Base-by-base conservation (phyloP, 192 early-diverging fungal species). In the Backusella sp. region DNA sequence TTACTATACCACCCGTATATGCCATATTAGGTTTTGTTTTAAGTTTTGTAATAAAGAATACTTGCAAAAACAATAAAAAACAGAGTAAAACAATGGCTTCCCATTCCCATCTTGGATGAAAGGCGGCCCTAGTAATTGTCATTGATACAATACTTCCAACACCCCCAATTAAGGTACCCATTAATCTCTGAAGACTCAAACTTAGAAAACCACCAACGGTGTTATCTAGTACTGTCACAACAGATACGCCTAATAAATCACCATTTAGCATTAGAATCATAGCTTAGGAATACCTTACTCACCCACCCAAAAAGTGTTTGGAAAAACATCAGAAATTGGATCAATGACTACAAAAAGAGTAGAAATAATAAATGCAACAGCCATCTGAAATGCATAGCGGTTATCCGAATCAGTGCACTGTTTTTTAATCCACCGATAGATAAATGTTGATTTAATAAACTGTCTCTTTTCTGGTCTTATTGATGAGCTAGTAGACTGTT, bases 261-360 rank as follows among this genome's bases (percentile, higher is more conserved):
- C 3, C 17, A 49, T 49, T 49, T 19, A 49, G 19, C 15, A 49
- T 49, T 49, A 49, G 19, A 19, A n/a, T 1, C 17, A 7, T 49
- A 49, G 30, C 1, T 49, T n/a, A 73, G 28, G 6, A 71, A 19
- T 5, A 11, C 2, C 23, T 15, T 28, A 66, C 65, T 74, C 39
- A 65, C 73, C 73, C 28, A 74, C 65, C 73, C 73, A 74, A 32
- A 74, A 74, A 37, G 52, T 35, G 41, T 74, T 74, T n/a, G 56
- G 56, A 39, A 74, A 74, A 21, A 67, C 41, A 37, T 65, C 28
- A 32, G 56, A 44, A 12, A 74, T 46, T 46, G 73, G 73, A 44
- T 66, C 41, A 46, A 74, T 52, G 15, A 74, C 41, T 11, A 74
- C 65, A 67, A 74, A 66, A 34, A 74, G 28, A 19, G 73, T 37